Conservation (phyloP, 805 yeast genomes). For the Lipomyces sp. region DNA sequence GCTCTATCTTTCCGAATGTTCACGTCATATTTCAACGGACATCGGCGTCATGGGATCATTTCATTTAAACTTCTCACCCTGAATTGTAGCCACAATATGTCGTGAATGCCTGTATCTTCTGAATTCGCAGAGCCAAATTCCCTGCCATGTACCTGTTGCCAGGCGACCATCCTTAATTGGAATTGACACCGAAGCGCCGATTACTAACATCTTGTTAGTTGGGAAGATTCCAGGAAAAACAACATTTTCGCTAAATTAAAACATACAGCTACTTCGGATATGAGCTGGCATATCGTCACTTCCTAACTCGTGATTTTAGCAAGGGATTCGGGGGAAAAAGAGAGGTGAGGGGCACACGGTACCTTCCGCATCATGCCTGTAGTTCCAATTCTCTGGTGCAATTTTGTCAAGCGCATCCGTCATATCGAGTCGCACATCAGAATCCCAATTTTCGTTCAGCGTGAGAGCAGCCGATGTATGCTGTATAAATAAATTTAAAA, state of each 20-base stretch:
- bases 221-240: neutral
- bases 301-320: conserved; percentile 34
- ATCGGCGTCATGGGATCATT: neutral
- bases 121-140: conserved; percentile 76
- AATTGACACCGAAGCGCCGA: conserved; percentile 68
- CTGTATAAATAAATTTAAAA: conserved; percentile 68
- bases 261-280: conserved; percentile 58
- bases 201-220: conserved; percentile 42
- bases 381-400: conserved; percentile 66
- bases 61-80: conserved; percentile 53
- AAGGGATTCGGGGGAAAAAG: neutral
- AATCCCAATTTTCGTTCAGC: conserved; percentile 78
- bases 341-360: conserved; percentile 25
- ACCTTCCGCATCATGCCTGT: conserved; percentile 74
- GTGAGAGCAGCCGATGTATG: conserved; percentile 82
- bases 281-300: conserved; percentile 87
- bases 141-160: conserved; percentile 86
- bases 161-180: conserved; percentile 72
- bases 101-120: conserved; percentile 67
- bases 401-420: conserved; percentile 62
- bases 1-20: too few species aligned
- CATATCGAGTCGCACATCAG: conserved; percentile 77
- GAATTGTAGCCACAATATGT: conserved; percentile 71
- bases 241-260: neutral
- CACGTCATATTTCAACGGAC: too few species aligned